These are phyloP conservation scores for Trichoderma aggressivum DNA, from an alignment of 2,329 filamentous ascomycete species.

Conservation along the genomic window DNA sequence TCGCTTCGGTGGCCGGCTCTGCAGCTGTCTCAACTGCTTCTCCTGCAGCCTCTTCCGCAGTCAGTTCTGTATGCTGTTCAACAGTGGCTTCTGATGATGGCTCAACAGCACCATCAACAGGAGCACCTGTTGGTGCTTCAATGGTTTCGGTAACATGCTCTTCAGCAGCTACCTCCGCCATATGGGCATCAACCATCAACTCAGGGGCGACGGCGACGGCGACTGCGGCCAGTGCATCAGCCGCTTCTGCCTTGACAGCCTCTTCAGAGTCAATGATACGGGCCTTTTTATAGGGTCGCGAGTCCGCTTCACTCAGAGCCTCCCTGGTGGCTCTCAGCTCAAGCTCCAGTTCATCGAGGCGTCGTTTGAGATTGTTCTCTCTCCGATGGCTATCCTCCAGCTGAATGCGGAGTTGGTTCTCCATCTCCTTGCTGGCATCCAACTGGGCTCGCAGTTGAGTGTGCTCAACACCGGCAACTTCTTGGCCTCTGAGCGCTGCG, in stretches of 20 bases:
- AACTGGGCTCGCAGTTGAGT: conserved; percentile 56
- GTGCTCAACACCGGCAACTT: conserved; percentile 55
- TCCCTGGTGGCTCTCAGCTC: conserved; percentile 42
- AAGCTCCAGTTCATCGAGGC: conserved; percentile 74
- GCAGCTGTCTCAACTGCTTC: neutral
- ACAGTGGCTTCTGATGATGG: neutral
- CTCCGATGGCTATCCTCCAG: conserved; percentile 74
- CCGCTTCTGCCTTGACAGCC: neutral
- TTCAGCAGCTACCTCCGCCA: neutral
- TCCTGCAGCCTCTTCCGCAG: neutral
- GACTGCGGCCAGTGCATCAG: neutral
- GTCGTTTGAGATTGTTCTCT: conserved; percentile 77
- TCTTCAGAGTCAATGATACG: conserved; percentile 24
- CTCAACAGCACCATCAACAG: neutral
- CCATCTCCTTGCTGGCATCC: conserved; percentile 40
- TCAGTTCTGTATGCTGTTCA: neutral
- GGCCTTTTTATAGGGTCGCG: conserved; percentile 29
- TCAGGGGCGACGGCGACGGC: conserved; percentile 9
- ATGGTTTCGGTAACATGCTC: conserved; percentile 21
- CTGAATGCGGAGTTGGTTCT: conserved; percentile 53
- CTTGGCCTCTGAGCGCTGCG: conserved; percentile 58
- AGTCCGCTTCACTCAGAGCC: conserved; percentile 20
- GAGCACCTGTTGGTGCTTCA: neutral
- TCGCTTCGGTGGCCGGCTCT: neutral
- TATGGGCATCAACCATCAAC: conserved; percentile 6